Evolutionary conservation across 1,284 basidiomycete genomes (phyloP).

Genomic region (Stygiomarasmius scandens): DNA sequence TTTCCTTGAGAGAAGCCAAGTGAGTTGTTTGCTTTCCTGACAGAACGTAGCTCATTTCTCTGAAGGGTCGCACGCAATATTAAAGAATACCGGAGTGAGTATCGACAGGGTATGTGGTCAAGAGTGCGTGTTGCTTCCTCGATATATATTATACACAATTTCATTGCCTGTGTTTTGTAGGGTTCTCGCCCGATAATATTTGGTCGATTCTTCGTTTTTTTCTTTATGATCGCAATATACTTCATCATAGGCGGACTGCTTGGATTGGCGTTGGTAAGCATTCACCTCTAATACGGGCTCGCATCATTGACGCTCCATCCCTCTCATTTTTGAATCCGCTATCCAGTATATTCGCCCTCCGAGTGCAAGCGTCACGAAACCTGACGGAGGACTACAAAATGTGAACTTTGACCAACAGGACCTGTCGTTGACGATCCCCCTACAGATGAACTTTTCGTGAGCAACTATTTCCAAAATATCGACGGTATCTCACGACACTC

Average conservation of each 20-base stretch:
- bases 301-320: background rate
- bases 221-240: background rate
- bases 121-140: background rate
- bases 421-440: background rate
- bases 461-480: background rate
- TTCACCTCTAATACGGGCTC: no score
- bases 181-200: background rate
- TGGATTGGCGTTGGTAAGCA: background rate
- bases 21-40: background rate
- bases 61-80: background rate
- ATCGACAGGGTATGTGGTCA: background rate
- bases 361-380: background rate
- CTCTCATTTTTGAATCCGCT: background rate
- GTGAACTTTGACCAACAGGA: background rate
- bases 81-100: background rate
- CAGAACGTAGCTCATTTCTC: background rate
- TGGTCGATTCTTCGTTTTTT: background rate
- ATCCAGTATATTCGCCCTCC: background rate
- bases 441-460: background rate
- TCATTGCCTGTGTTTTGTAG: background rate
- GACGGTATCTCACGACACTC: no score
- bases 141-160: no score
- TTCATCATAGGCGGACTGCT: background rate
- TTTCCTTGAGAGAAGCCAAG: background rate
- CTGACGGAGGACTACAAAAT: background rate